Evolutionary conservation across 2,329 filamentous ascomycete genomes (phyloP).

Genomic region (Gaeumannomyces tritici): DNA sequence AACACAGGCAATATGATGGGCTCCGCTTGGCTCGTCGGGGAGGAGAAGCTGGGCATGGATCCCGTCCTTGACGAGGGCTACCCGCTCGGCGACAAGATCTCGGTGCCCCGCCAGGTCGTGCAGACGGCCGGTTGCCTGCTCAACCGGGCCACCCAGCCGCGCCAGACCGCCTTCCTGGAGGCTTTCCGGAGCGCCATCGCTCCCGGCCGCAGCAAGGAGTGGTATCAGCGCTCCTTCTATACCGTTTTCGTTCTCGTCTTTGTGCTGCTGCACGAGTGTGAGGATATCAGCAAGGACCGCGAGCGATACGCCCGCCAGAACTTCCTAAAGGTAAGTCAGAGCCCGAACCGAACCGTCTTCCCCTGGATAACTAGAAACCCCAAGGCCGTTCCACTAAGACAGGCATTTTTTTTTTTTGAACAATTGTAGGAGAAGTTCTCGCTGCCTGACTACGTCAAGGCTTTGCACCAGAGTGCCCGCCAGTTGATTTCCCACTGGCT

Average conservation of each 20-base stretch:
- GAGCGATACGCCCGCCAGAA: conserved; percentile 1
- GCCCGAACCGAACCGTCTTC: too few species aligned
- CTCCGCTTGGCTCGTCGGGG: background rate
- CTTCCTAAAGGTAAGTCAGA: background rate
- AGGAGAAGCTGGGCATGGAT: background rate
- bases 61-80: conserved; percentile 1
- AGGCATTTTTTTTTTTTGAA: background rate
- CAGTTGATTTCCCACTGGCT: background rate
- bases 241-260: conserved; percentile 1
- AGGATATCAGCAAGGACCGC: conserved; percentile 1
- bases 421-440: background rate
- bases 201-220: too few species aligned
- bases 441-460: background rate
- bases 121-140: conserved; percentile 1
- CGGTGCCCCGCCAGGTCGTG: background rate
- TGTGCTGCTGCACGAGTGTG: background rate
- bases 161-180: background rate
- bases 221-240: background rate
- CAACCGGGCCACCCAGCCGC: background rate
- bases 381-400: background rate
- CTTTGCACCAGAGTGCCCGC: background rate
- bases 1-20: conserved; percentile 1
- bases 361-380: too few species aligned
- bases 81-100: background rate
- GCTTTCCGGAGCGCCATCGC: background rate